Evolutionary conservation across 2,329 filamentous ascomycete genomes (phyloP), one percentile per base, ranked within the genome.

Genomic region (Stemphylium beticola): DNA sequence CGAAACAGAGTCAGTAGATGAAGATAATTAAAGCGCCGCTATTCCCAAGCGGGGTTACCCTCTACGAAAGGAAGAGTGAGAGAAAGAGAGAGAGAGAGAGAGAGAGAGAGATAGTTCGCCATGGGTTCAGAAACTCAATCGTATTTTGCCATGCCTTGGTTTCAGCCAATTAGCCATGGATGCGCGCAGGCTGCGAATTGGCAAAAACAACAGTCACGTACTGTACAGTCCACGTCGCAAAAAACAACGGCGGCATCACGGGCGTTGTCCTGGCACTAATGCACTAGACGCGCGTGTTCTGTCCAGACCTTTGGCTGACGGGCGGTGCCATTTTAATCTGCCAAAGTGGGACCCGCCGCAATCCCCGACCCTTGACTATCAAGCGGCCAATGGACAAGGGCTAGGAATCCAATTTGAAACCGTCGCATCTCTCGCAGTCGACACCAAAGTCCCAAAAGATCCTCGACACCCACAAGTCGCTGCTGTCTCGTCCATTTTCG

Each of bases 331-430:
- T 58, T 57, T 61, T 65, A 62, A 64, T 65, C 53, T 62, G 44
- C 44, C 33, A 20, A 36, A 47, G 49, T 54, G 56, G 43, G 56
- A 58, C 49, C 56, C 51, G 52, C 51, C 37, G 44, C 43, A 44
- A 50, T 53, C 49, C 49, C 58, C 49, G 51, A 51, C 49, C 52
- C 55, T 41, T 51, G 37, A 33, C 50, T 41, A 15, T 32, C 49
- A 29, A 29, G 41, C 34, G 49, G 53, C 60, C 60, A 63, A 63
- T 60, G 39, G 52, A 51, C 50, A 53, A 49, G 26, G 32, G 36
- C 42, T 38, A 49, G 52, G 44, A 49, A 49, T 36, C 47, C 51
- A 45, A 52, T 32, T 52, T 70, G 67, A 70, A 70, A 70, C 67
- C 57, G 60, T 62, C 59, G 57, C 58, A 62, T 60, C 43, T 53